phyloP scores from a whole-genome alignment of 2,329 filamentous ascomycete genomes.

The Exophiala dermatitidis region DNA sequence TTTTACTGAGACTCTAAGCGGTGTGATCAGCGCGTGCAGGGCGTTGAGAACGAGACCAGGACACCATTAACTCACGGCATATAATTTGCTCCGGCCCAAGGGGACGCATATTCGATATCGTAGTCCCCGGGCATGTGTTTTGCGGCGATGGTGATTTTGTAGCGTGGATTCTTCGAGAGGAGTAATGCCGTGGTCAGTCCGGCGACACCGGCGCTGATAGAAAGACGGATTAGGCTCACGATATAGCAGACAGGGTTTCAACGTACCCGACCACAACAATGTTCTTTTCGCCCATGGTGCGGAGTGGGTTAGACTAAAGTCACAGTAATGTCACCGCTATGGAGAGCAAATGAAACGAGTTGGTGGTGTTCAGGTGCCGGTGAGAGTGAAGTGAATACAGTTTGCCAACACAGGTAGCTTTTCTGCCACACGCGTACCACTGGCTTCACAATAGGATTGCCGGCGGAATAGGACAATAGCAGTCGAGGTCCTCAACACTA shows the following conservation, averaged over 20 bases:
- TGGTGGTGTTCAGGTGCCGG: no score
- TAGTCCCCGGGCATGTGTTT: conserved; percentile 78
- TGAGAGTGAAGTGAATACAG: not conserved
- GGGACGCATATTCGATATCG: conserved; percentile 74
- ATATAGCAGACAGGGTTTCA: not conserved
- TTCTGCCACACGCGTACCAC: not conserved
- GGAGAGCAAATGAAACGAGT: no score
- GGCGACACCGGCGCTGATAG: conserved; percentile 32
- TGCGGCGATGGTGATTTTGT: conserved; percentile 59
- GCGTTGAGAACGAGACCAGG: not conserved
- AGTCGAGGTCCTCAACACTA: not conserved
- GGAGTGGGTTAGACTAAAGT: not conserved
- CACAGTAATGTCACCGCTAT: no score
- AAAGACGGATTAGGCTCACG: not conserved
- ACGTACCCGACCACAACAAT: conserved; percentile 36
- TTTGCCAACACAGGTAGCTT: not conserved
- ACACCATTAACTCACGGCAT: conserved; percentile 48
- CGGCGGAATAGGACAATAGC: conserved; percentile 3
- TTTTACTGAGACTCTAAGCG: conserved; percentile 29
- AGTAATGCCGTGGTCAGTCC: conserved; percentile 54
- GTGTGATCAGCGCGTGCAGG: conserved; percentile 4
- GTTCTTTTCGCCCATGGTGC: conserved; percentile 27
- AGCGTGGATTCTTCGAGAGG: conserved; percentile 44
- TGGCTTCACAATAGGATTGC: not conserved
- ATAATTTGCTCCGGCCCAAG: conserved; percentile 73